Evolutionary conservation across 106 monocot genomes (phyloP), one percentile per base, ranked within the genome.

Genomic region (Vanilla planifolia): DNA sequence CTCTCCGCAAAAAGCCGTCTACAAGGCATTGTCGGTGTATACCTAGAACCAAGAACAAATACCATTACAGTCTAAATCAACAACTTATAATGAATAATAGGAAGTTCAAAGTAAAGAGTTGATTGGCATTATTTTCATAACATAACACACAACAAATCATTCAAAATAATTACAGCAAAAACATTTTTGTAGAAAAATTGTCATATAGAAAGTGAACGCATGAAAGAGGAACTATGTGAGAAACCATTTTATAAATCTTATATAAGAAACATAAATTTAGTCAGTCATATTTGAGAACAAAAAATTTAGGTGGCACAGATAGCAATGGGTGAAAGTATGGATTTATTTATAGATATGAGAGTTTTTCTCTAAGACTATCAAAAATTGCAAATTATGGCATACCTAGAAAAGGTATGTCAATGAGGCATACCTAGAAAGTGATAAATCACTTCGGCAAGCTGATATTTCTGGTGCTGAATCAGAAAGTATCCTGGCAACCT

Each of bases 381-480:
- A 53, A 30, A 22, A 22, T 30, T 27, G 30, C 29, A 30, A 53
- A 53, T 16, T 30, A 0, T 2, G 21, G 24, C 22, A 26, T 29
- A 53, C 16, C 29, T 30, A 53, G 7, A 28, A 29, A 53, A 15
- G 28, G 53, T 29, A 25, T 24, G 32, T 53, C 8, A 53, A 53
- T 34, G 25, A 7, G 69, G 44, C 63, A 51, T 25, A 85, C 89
- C 89, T 70, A 42, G 81, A 78, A 60, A 60, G 79, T 4, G 79
- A 76, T 69, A 75, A 13, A 55, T 74, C 74, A 36, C 28, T 68
- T 44, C 45, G 68, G 43, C 67, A 73, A 36, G 67, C 67, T 62
- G 81, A 78, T 30, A 78, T 78, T 68, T 77, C 80, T 27, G 84
- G 80, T 25, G 65, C 73, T 43, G 78, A 84, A n/a, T 71, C 68